Conservation (phyloP, 2,329 filamentous ascomycete species). For the Pestalotiopsis fici region DNA sequence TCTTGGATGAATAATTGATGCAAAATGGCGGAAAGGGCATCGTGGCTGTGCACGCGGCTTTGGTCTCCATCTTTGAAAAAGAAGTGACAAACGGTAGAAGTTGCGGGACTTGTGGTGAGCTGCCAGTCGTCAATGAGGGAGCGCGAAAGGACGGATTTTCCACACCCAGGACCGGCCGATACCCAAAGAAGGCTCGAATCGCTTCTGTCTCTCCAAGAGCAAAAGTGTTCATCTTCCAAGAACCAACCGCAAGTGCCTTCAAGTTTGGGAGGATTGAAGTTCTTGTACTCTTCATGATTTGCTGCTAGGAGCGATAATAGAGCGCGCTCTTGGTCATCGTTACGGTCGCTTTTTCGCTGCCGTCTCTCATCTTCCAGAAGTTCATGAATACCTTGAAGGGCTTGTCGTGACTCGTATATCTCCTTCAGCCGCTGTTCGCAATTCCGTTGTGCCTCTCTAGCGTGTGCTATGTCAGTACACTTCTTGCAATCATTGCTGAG, state of each 20-base stretch:
- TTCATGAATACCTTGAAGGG: conserved; percentile 1
- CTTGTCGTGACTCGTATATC: conserved; percentile 14
- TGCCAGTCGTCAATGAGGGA: neutral
- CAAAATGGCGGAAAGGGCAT: conserved; percentile 24
- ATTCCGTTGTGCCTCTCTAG: too few species aligned
- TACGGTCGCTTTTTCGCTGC: neutral
- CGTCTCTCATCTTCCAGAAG: conserved; percentile 15
- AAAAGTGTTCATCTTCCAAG: conserved; percentile 24
- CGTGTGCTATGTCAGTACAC: neutral
- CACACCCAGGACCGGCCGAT: neutral
- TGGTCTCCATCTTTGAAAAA: conserved; percentile 34
- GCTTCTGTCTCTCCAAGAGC: conserved; percentile 23
- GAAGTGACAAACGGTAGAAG: conserved; percentile 30
- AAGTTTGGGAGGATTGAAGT: conserved; percentile 27
- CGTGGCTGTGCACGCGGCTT: conserved; percentile 15
- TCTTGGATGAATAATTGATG: conserved; percentile 26
- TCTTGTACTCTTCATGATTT: conserved; percentile 27
- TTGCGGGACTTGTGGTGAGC: conserved; percentile 18
- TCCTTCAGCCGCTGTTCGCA: neutral
- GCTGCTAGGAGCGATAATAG: conserved; percentile 21
- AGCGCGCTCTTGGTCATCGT: neutral
- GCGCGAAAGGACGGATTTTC: conserved; percentile 1
- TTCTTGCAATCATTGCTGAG: neutral
- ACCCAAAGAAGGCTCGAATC: neutral
- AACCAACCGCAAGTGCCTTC: conserved; percentile 35